phyloP scores from a whole-genome alignment of 2,329 filamentous ascomycete species.

The Ascochyta koolunga region DNA sequence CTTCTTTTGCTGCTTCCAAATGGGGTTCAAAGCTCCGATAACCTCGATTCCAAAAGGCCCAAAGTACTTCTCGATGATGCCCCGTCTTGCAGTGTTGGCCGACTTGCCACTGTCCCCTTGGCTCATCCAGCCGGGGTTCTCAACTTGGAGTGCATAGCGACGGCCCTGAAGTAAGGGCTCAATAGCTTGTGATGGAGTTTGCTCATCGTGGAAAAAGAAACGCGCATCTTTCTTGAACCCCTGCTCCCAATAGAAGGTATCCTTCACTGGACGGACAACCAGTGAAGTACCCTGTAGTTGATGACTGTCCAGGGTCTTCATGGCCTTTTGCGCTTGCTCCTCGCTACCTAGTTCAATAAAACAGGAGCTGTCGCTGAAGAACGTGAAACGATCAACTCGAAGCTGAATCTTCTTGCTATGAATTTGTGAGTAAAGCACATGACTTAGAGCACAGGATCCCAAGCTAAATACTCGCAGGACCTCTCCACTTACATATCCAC shows the following conservation, averaged over 20 bases:
- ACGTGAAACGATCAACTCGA: conserved; percentile 30
- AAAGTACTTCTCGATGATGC: conserved; percentile 18
- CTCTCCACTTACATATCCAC: conserved; percentile 25
- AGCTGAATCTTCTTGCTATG: conserved; percentile 25
- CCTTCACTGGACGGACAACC: conserved; percentile 1
- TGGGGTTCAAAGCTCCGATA: conserved; percentile 13
- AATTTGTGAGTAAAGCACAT: conserved; percentile 1
- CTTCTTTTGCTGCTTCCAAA: conserved; percentile 12
- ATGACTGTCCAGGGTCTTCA: conserved; percentile 12
- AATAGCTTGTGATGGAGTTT: conserved; percentile 14
- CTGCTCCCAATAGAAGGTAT: conserved; percentile 18
- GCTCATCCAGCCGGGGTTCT: conserved; percentile 26
- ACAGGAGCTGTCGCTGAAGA: conserved; percentile 16
- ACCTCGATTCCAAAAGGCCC: conserved; percentile 26
- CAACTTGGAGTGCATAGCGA: conserved; percentile 23
- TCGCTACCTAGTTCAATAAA: conserved; percentile 25
- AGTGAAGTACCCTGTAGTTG: neutral
- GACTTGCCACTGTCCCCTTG: neutral
- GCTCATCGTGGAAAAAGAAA: conserved; percentile 15
- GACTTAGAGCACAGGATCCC: neutral
- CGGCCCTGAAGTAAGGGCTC: conserved; percentile 26
- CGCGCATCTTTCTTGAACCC: neutral
- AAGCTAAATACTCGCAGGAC: neutral
- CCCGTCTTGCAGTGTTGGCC: neutral
- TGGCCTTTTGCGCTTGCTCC: conserved; percentile 23